phyloP scores from a whole-genome alignment of 345 rosid species.

The Salix caprea region DNA sequence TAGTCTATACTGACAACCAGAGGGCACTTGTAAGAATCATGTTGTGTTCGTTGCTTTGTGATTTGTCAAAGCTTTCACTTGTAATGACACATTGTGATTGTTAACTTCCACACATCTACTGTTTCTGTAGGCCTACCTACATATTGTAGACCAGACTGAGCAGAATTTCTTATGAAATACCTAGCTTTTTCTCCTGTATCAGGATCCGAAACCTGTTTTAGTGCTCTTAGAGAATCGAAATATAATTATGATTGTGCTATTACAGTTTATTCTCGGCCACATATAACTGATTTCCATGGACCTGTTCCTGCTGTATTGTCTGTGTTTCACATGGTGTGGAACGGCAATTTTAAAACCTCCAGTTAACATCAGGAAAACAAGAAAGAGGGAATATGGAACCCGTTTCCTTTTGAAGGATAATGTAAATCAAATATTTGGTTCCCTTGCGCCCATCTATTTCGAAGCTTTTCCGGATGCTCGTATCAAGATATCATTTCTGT shows the following conservation, averaged over 20 bases:
- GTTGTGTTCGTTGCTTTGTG: conserved; percentile 16
- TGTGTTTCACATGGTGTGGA: background rate
- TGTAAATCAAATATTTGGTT: conserved; percentile 7
- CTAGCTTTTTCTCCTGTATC: conserved; percentile 15
- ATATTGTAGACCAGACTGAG: conserved; percentile 7
- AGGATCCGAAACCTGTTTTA: conserved; percentile 16
- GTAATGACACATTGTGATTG: conserved; percentile 25
- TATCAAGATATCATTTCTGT: background rate
- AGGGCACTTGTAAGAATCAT: conserved; percentile 25
- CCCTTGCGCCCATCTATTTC: conserved; percentile 4
- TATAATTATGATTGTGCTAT: conserved; percentile 1
- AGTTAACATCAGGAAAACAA: background rate
- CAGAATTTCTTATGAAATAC: conserved; percentile 6
- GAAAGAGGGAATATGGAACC: background rate
- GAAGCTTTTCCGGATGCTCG: conserved; percentile 22
- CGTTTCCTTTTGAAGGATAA: background rate
- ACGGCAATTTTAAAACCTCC: background rate
- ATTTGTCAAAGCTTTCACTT: conserved; percentile 27
- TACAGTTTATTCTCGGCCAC: background rate
- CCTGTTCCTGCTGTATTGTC: background rate
- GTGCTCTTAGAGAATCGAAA: conserved; percentile 9
- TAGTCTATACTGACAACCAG: conserved; percentile 42
- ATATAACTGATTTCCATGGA: background rate
- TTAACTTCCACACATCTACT: conserved; percentile 17
- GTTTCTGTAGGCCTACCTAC: conserved; percentile 18